Evolutionary conservation across 331 rosid species (phyloP), one percentile per base, ranked within the genome.

Genomic region (Cydonia oblonga): DNA sequence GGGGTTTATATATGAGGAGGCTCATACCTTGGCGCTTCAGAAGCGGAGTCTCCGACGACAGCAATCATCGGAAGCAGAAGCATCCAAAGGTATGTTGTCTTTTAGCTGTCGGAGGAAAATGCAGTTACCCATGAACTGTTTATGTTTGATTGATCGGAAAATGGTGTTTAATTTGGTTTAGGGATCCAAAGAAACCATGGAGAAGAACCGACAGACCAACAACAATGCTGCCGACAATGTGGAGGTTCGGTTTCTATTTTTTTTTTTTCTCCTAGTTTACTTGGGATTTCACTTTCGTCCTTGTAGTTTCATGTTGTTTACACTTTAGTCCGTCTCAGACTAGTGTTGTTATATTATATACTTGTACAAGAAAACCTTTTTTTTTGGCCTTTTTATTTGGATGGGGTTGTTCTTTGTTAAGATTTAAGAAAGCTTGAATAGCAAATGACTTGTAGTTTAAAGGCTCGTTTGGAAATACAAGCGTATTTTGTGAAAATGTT

Each of bases 1-100:
- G 65, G 26, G 35, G 16, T 67, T 40, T 89, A 90, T 84, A 84
- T 83, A 86, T 87, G 93, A 84, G 81, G 91, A 83, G 71, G 81
- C 80, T 80, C 69, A 72, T 54, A 60, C 52, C 70, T 28, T 85
- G 84, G 78, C 75, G 84, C 75, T 78, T 83, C 96, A 77, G 80
- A 75, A 78, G 76, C 76, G 75, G 61, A 75, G 56, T 30, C 59
- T 73, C 79, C 81, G 53, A 60, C 22, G 6, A 5, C 68, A 9
- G 14, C 23, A 42, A 61, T 1, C 66, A 63, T 65, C 23, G 56
- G 52, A 80, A 84, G 72, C 87, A 46, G 3, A 81, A 80, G 22
- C 79, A 78, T 62, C 44, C 38, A 32, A 15, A 70, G 58, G 64
- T 22, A 12, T 4, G 5, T 56, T 9, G 26, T 56, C n/a, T 22